These are phyloP conservation scores for Rhodomyrtus psidioides DNA, from an alignment of 441 rosid species.

Conservation along the genomic window DNA sequence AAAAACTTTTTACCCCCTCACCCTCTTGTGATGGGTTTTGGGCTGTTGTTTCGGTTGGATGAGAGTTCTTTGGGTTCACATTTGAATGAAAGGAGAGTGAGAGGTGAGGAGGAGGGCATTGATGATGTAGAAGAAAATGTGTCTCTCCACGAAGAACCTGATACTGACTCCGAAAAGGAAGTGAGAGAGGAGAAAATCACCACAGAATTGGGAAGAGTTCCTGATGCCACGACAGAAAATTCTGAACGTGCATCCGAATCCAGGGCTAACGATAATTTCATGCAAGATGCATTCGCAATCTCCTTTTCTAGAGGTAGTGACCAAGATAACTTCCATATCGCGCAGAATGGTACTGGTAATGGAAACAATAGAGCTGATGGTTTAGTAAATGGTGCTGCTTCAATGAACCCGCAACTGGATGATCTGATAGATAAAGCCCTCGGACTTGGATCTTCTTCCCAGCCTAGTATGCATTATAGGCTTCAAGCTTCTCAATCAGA, in stretches of 20 bases:
- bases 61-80: conserved; percentile 98
- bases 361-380: conserved; percentile 18
- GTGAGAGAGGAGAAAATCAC: conserved; percentile 18
- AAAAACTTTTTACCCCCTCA: conserved; percentile 97
- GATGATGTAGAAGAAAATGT: conserved; percentile 56
- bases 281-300: neutral
- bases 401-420: conserved; percentile 65
- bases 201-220: neutral
- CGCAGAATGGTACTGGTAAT: conserved; percentile 16
- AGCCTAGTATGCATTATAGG: conserved; percentile 31
- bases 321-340: conserved; percentile 18
- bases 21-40: conserved; percentile 98
- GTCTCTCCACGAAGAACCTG: conserved; percentile 31
- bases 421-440: conserved; percentile 95
- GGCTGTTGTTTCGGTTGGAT: conserved; percentile 90
- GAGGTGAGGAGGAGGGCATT: conserved; percentile 87
- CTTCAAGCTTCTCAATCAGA: conserved; percentile 36
- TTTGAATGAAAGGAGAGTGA: conserved; percentile 91
- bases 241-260: neutral
- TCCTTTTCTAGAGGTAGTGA: conserved; percentile 14
- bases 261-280: neutral
- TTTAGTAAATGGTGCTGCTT: conserved; percentile 26
- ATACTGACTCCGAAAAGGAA: conserved; percentile 54
- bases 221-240: neutral
- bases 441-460: conserved; percentile 64